Evolutionary conservation across 495 filamentous ascomycete species (phyloP).

Genomic region (Aspergillus mulundensis): DNA sequence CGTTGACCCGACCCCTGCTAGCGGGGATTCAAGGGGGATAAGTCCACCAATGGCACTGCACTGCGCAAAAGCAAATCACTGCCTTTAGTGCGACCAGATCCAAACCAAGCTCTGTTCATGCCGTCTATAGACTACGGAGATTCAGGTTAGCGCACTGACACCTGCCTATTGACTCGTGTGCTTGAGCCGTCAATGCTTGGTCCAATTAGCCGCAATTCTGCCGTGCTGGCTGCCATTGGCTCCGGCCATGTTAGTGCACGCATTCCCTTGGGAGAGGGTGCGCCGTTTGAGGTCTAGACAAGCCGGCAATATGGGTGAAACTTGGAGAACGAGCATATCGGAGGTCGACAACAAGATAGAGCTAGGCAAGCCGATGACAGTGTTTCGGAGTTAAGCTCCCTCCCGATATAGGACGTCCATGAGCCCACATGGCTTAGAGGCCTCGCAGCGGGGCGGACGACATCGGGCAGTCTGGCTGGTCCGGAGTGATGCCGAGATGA

Average conservation of each 20-base stretch:
- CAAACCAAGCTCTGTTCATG: not conserved
- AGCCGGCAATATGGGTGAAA: not conserved
- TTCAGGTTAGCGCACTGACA: not conserved
- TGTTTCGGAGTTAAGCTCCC: not conserved
- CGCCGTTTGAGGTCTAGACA: not conserved
- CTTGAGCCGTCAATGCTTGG: constrained; percentile 1
- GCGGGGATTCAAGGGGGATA: not conserved
- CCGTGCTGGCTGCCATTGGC: not conserved
- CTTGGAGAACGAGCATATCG: not conserved
- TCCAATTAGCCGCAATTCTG: not conserved
- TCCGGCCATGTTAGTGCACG: not conserved
- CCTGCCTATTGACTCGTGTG: not conserved
- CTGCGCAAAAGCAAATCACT: not conserved
- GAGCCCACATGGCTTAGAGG: not conserved
- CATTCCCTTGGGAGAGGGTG: not conserved
- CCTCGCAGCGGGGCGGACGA: constrained; percentile 17
- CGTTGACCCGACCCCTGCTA: not conserved
- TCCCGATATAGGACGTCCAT: constrained; percentile 4
- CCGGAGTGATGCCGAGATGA: constrained; percentile 18
- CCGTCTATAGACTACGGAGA: not conserved
- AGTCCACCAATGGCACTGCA: constrained; percentile 5
- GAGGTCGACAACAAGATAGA: not conserved
- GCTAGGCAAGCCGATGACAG: not conserved
- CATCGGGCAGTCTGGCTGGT: constrained; percentile 20
- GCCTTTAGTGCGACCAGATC: not conserved